phyloP scores from a whole-genome alignment of 768 basidiomycete species.

The Tulasnella sp. region DNA sequence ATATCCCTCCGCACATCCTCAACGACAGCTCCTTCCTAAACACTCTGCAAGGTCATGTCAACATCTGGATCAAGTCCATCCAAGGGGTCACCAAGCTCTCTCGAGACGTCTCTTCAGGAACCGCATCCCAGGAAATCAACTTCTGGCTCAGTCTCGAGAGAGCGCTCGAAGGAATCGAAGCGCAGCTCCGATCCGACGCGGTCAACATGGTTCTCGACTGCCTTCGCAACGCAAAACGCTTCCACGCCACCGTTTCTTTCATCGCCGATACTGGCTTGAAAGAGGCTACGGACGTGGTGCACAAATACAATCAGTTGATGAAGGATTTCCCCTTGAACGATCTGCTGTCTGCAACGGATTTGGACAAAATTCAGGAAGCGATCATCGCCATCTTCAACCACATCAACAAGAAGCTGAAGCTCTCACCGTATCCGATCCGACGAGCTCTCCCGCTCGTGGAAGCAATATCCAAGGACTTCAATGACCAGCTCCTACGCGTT shows the following conservation, averaged over 20 bases:
- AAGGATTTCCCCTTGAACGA: slow-evolving; percentile 98
- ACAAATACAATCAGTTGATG: slow-evolving; percentile 98
- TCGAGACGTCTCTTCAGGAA: slow-evolving; percentile 85
- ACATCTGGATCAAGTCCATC: slow-evolving; percentile 96
- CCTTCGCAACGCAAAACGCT: slow-evolving; percentile 89
- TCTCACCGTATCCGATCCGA: slow-evolving; percentile 94
- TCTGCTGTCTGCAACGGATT: slow-evolving; percentile 88
- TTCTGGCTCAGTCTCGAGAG: slow-evolving; percentile 96
- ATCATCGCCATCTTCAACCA: slow-evolving; percentile 81
- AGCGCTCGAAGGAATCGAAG: slow-evolving; percentile 85
- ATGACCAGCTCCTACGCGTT: slow-evolving; percentile 85
- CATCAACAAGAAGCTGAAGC: slow-evolving; percentile 87
- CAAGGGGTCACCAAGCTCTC: slow-evolving; percentile 94
- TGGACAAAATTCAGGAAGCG: slow-evolving; percentile 89
- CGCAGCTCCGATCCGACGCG: slow-evolving; percentile 83
- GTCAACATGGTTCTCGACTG: slow-evolving; percentile 91
- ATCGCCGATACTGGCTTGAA: slow-evolving; percentile 95
- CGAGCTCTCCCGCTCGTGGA: slow-evolving; percentile 94
- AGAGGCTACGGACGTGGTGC: slow-evolving; percentile 85
- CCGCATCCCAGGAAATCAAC: slow-evolving; percentile 97
- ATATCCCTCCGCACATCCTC: slow-evolving; percentile 60
- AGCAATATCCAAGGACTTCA: slow-evolving; percentile 96
- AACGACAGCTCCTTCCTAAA: slow-evolving; percentile 90
- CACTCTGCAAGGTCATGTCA: slow-evolving; percentile 84
- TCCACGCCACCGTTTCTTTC: slow-evolving; percentile 95